phyloP scores from a whole-genome alignment of 768 basidiomycete species.

The Serendipita indica region DNA sequence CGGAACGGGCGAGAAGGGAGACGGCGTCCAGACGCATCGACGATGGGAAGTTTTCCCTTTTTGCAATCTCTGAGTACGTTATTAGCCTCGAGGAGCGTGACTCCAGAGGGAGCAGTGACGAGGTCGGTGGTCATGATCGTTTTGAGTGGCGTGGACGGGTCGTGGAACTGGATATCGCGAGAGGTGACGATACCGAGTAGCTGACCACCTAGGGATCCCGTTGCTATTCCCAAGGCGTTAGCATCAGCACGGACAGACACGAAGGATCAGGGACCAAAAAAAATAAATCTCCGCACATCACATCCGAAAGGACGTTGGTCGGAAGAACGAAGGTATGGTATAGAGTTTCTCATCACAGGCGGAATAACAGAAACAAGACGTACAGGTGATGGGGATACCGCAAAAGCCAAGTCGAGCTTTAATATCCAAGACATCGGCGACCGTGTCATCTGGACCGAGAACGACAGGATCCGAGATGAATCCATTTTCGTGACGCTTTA shows the following conservation, averaged over 20 bases:
- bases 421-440: conserved; percentile 85
- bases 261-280: conserved; percentile 26
- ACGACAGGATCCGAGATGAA: conserved; percentile 95
- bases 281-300: conserved; percentile 51
- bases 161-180: conserved; percentile 89
- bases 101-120: conserved; percentile 74
- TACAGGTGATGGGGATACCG: conserved; percentile 94
- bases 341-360: conserved; percentile 31
- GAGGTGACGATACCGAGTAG: conserved; percentile 93
- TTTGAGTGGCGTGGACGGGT: conserved; percentile 44
- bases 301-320: conserved; percentile 48
- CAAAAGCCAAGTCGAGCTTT: conserved; percentile 87
- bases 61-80: conserved; percentile 88
- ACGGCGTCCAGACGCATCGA: conserved; percentile 46
- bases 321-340: conserved; percentile 80
- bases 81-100: conserved; percentile 87
- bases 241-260: conserved; percentile 12
- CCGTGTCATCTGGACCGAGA: conserved; percentile 57
- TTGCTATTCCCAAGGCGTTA: conserved; percentile 46
- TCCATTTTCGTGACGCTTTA: conserved; percentile 97
- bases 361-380: conserved; percentile 23
- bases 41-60: conserved; percentile 91
- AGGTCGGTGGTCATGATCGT: conserved; percentile 83
- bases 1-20: conserved; percentile 87
- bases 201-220: conserved; percentile 74